These are phyloP conservation scores for Hondaea fermentalgiana DNA, from an alignment of 108 stramenopile genomes.

Conservation along the genomic window DNA sequence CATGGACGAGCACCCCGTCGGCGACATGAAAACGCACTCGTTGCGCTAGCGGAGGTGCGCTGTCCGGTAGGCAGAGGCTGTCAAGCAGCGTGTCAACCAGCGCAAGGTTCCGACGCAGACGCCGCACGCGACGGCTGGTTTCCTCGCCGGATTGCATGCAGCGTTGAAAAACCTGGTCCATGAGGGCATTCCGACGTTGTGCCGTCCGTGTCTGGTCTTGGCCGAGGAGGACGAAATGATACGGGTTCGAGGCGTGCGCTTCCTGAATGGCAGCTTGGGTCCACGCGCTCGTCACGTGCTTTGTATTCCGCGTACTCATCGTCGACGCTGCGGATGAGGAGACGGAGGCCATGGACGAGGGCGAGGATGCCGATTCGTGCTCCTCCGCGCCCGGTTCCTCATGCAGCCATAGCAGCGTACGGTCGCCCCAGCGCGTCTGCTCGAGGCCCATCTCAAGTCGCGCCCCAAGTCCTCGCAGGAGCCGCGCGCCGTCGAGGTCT, in stretches of 20 bases:
- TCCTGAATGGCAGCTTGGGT: background rate
- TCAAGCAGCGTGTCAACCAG: background rate
- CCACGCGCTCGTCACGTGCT: background rate
- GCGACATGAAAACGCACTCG: background rate
- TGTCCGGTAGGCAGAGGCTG: background rate
- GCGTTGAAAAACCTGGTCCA: background rate
- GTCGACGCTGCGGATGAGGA: background rate
- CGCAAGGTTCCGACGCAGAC: background rate
- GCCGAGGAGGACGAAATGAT: background rate
- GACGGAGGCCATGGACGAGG: background rate
- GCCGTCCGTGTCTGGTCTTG: background rate
- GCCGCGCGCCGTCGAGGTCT: background rate
- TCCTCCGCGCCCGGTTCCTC: background rate
- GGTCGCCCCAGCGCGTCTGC: background rate
- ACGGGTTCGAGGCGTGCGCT: background rate
- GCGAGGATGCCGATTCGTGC: background rate
- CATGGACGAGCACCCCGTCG: background rate
- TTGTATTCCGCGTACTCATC: background rate
- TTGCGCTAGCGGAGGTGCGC: background rate
- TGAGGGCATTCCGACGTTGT: background rate
- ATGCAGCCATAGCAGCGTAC: background rate
- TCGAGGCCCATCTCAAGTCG: background rate
- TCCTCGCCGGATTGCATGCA: background rate
- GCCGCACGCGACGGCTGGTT: background rate
- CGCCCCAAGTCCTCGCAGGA: background rate